Evolutionary conservation across 2,329 filamentous ascomycete genomes (phyloP).

Genomic region (Fusarium devonianum): DNA sequence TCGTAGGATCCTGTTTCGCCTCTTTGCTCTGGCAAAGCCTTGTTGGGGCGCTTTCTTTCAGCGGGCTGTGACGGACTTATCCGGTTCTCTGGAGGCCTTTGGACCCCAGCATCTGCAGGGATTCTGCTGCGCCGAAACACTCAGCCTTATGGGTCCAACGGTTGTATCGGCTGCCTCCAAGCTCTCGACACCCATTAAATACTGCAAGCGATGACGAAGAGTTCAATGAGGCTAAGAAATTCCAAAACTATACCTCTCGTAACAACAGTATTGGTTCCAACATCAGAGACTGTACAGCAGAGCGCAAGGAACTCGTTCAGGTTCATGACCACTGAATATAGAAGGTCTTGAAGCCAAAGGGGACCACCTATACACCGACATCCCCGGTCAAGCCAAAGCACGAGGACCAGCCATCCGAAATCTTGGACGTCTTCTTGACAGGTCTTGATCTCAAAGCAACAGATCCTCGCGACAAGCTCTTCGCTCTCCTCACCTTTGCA

Average conservation of each 20-base stretch:
- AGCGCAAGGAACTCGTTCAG: constrained; percentile 19
- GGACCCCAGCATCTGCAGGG: neutral
- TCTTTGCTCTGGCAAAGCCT: too few species aligned
- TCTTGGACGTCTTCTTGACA: constrained; percentile 20
- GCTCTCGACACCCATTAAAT: too few species aligned
- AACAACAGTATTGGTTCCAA: neutral
- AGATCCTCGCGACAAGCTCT: constrained; percentile 25
- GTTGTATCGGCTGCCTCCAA: neutral
- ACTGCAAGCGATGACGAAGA: too few species aligned
- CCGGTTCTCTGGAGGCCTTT: neutral
- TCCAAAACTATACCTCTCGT: neutral
- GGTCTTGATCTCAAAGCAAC: constrained; percentile 30
- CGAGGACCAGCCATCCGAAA: neutral
- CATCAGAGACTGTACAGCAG: constrained; percentile 8
- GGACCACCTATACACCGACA: neutral
- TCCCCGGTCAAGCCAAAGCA: neutral
- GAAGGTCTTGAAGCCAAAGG: constrained; percentile 12
- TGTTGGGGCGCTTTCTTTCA: too few species aligned
- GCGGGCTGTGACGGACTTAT: too few species aligned
- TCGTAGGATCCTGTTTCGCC: too few species aligned
- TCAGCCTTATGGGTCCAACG: neutral
- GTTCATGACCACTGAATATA: constrained; percentile 32
- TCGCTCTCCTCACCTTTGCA: constrained; percentile 25
- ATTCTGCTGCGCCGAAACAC: neutral
- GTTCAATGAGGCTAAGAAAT: neutral